phyloP scores from a whole-genome alignment of 2,329 filamentous ascomycete genomes.

The Fusarium verticillioides region DNA sequence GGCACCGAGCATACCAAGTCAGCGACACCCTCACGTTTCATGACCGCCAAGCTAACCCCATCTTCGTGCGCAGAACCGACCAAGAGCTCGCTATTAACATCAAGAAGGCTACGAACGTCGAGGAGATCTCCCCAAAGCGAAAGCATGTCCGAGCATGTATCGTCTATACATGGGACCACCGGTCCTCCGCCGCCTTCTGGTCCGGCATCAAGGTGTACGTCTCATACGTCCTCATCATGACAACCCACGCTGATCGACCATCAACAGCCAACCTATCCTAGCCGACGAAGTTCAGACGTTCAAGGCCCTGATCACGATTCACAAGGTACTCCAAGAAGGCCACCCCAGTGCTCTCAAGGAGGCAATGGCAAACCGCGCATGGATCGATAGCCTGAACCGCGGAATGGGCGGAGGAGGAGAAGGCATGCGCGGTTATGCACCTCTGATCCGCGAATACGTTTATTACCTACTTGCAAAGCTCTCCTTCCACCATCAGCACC shows the following conservation, averaged over 20 bases:
- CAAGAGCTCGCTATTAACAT: conserved; percentile 77
- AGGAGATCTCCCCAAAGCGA: conserved; percentile 75
- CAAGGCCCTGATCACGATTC: conserved; percentile 96
- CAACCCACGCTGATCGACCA: conserved; percentile 11
- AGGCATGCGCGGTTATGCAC: conserved; percentile 88
- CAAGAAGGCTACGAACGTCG: conserved; percentile 74
- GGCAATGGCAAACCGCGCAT: conserved; percentile 86
- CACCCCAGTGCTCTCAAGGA: conserved; percentile 89
- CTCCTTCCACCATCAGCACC: conserved; percentile 95
- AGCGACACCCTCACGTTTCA: conserved; percentile 27
- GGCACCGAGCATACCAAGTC: conserved; percentile 53
- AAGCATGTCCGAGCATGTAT: conserved; percentile 99
- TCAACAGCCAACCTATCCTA: conserved; percentile 86
- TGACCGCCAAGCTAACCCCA: conserved; percentile 25
- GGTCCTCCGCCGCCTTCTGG: conserved; percentile 95
- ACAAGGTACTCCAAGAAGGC: conserved; percentile 97
- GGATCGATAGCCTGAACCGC: conserved; percentile 92
- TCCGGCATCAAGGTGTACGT: conserved; percentile 96
- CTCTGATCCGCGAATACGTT: conserved; percentile 95
- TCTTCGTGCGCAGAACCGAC: conserved; percentile 64
- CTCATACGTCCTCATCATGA: conserved; percentile 34
- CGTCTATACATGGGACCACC: conserved; percentile 99
- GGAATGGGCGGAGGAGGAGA: conserved; percentile 84
- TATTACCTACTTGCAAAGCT: conserved; percentile 95
- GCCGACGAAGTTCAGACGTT: conserved; percentile 99